Percentiles rank a stretch among this genome's conserved stretches.
These are phyloP conservation scores for Cladosporium sp. DNA, from an alignment of 2,329 filamentous ascomycete genomes.

Conservation along the genomic window DNA sequence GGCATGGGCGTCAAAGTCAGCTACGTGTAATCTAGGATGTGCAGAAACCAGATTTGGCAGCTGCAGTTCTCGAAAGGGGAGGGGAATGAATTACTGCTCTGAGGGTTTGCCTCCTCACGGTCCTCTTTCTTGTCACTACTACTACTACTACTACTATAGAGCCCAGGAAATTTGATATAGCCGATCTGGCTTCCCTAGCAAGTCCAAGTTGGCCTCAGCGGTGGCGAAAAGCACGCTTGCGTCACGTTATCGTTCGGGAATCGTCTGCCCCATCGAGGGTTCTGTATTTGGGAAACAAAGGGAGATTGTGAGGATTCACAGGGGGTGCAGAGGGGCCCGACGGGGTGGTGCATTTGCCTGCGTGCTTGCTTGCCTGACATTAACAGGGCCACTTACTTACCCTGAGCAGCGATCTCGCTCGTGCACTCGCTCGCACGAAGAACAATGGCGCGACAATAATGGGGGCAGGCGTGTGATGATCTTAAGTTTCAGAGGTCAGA, in stretches of 20 bases:
- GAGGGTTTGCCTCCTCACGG: background rate
- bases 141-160: conserved; percentile 7
- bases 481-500: conserved; percentile 5
- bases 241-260: background rate
- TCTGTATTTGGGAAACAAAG: background rate
- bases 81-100: background rate
- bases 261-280: background rate
- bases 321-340: background rate
- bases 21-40: conserved; percentile 66
- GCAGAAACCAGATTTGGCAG: background rate
- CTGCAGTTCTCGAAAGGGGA: background rate
- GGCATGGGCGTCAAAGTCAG: conserved; percentile 98
- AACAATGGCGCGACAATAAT: background rate
- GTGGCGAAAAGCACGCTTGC: background rate
- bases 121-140: background rate
- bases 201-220: background rate
- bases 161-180: conserved; percentile 19
- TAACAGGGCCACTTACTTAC: background rate
- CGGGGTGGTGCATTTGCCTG: background rate
- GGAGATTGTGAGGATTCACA: conserved; percentile 6
- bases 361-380: background rate
- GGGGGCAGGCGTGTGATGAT: conserved; percentile 3
- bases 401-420: background rate
- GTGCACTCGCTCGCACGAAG: background rate
- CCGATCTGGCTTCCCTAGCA: conserved; percentile 2